Percentiles rank a stretch among this genome's conserved stretches.
Evolutionary conservation across 306 rosid species (phyloP).

Genomic region (Sicyos baderoa): DNA sequence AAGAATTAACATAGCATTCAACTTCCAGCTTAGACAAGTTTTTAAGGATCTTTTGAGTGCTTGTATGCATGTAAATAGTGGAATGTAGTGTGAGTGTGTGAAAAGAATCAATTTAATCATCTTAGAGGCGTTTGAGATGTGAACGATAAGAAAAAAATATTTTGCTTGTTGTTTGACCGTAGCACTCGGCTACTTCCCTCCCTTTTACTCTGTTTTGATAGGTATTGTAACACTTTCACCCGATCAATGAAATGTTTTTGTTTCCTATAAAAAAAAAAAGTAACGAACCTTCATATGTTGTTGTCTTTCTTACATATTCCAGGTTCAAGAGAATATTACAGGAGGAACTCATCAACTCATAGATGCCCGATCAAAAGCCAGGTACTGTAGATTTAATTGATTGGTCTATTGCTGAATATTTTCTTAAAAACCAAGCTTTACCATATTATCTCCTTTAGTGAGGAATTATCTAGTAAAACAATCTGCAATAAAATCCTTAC

Average conservation of each 20-base stretch:
- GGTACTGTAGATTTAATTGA: slow-evolving; percentile 39
- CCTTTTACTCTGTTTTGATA: too few relatives aligned
- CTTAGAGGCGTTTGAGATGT: background rate
- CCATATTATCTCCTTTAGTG: background rate
- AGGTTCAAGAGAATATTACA: slow-evolving; percentile 63
- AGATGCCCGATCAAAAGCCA: slow-evolving; percentile 89
- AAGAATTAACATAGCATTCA: background rate
- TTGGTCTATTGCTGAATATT: background rate
- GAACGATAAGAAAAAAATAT: background rate
- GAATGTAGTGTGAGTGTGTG: background rate
- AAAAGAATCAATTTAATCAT: background rate
- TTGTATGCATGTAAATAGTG: background rate
- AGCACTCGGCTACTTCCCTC: too few relatives aligned
- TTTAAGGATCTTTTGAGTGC: slow-evolving; percentile 9
- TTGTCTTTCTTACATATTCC: slow-evolving; percentile 16
- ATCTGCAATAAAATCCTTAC: background rate
- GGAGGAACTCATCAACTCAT: slow-evolving; percentile 56
- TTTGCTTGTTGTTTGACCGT: too few relatives aligned
- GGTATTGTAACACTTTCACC: too few relatives aligned
- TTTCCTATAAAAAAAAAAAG: too few relatives aligned
- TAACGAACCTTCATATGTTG: background rate
- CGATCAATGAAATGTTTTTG: too few relatives aligned
- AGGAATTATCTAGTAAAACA: background rate
- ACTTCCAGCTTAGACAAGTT: background rate
- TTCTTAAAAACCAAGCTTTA: background rate